These are phyloP conservation scores for Cyclospora cayetanensis DNA, from an alignment of 169 alveolate genomes.

Conservation along the genomic window DNA sequence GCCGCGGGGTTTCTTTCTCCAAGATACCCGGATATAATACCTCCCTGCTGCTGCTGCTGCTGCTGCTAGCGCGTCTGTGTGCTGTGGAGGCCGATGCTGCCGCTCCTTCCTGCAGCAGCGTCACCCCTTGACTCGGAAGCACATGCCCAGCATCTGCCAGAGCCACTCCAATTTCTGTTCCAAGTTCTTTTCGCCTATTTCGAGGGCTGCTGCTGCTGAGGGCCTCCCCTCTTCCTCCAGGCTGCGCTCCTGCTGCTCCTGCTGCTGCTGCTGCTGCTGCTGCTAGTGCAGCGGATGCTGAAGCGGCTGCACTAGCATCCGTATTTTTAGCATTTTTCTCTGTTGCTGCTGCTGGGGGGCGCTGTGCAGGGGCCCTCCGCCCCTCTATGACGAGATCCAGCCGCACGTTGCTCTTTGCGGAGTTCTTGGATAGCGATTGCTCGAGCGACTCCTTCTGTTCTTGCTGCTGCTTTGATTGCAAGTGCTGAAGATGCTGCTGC, in stretches of 20 bases:
- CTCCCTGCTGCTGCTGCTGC: not conserved
- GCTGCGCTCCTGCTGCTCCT: not conserved
- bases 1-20: slow-evolving; percentile 13
- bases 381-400: not conserved
- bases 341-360: not conserved
- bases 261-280: not conserved
- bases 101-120: not conserved
- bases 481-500: not conserved
- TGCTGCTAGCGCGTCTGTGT: not conserved
- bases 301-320: too few relatives aligned
- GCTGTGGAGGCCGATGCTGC: not conserved
- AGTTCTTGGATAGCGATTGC: too few relatives aligned
- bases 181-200: not conserved
- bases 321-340: too few relatives aligned
- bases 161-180: too few relatives aligned
- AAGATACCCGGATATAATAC: not conserved
- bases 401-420: not conserved
- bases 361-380: not conserved
- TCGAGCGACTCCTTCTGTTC: too few relatives aligned
- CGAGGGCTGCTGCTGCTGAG: not conserved
- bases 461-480: not conserved
- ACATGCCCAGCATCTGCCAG: not conserved
- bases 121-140: too few relatives aligned
- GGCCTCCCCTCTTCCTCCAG: not conserved
- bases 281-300: not conserved